phyloP scores from a whole-genome alignment of 2,329 filamentous ascomycete genomes.

The Xylaria sp. region DNA sequence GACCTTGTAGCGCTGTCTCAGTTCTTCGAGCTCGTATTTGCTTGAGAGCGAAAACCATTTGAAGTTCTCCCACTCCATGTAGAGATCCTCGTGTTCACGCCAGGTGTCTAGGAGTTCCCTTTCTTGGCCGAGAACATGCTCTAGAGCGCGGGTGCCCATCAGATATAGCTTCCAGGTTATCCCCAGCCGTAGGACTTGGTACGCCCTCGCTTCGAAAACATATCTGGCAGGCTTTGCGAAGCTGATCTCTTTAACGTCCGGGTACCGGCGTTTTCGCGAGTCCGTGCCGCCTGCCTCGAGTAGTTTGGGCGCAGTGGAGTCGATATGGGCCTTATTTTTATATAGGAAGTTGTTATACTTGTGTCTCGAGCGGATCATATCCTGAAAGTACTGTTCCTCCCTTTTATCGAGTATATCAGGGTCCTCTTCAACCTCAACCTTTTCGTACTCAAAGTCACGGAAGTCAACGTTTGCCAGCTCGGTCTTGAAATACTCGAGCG shows the following conservation, averaged over 20 bases:
- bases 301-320: slow-evolving; percentile 21
- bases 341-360: slow-evolving; percentile 19
- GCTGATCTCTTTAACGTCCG: background rate
- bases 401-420: background rate
- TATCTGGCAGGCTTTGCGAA: slow-evolving; percentile 23
- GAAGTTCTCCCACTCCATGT: slow-evolving; percentile 40
- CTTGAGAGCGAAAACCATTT: slow-evolving; percentile 20
- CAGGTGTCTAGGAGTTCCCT: slow-evolving; percentile 14
- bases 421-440: background rate
- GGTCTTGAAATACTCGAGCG: background rate
- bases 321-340: background rate
- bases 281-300: slow-evolving; percentile 12
- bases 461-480: background rate
- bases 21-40: background rate
- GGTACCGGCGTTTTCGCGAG: slow-evolving; percentile 24
- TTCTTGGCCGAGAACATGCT: slow-evolving; percentile 30
- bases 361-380: background rate
- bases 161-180: slow-evolving; percentile 28
- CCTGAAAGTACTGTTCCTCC: background rate
- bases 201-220: slow-evolving; percentile 26
- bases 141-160: background rate
- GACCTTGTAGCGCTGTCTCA: slow-evolving; percentile 20
- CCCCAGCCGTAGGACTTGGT: slow-evolving; percentile 19
- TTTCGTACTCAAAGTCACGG: slow-evolving; percentile 1
- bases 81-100: slow-evolving; percentile 39